Base-by-base conservation (phyloP, 225 moss, liverwort and hornwort genomes). In the Pseudisothecium myosuroides region DNA sequence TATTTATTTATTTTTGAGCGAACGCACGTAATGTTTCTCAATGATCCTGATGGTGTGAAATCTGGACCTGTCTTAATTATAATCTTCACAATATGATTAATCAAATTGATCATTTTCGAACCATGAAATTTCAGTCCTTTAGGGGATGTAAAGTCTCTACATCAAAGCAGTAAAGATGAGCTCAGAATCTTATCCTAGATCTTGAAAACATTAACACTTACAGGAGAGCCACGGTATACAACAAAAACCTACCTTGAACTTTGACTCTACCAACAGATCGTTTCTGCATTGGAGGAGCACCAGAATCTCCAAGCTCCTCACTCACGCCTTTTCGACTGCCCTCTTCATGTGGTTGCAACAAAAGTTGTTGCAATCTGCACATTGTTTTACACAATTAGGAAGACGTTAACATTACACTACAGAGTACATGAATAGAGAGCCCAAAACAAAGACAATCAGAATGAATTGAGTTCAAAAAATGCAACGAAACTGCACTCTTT, bases 311-410 rank as follows among this genome's bases (percentile, higher is more conserved):
- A 55, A 94, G 88, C 62, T 97, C 96, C 93, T 95, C 94, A 62
- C 92, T 91, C 41, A 91, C 90, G 19, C 92, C 96, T 76, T 95
- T 96, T 43, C 86, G 91, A 88, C 90, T 95, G 19, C 96, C 89
- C 52, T 96, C 95, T 81, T 96, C 98, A 87, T 94, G 95, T 72
- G 98, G 97, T 91, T 96, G 97, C 88, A 98, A 85, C 49, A 98
- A 91, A 82, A 98, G 91, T 76, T 95, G 96, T 86, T 98, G 98
- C 91, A 98, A 92, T 78, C 98, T 98, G 94, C 88, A 91, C 23
- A 56, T 36, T n/a, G 31, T 68, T 45, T 37, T 12, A 67, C 64
- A 37, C 37, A 65, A 85, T 56, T 37, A 76, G 21, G 18, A 82
- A 68, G 31, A 68, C 27, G 24, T 23, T 75, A 26, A 41, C 23